A percentile compares a stretch with the other conserved stretches of the same genome.
phyloP scores from a whole-genome alignment of 2,329 filamentous ascomycete genomes.

The Microdochium trichocladiopsis region DNA sequence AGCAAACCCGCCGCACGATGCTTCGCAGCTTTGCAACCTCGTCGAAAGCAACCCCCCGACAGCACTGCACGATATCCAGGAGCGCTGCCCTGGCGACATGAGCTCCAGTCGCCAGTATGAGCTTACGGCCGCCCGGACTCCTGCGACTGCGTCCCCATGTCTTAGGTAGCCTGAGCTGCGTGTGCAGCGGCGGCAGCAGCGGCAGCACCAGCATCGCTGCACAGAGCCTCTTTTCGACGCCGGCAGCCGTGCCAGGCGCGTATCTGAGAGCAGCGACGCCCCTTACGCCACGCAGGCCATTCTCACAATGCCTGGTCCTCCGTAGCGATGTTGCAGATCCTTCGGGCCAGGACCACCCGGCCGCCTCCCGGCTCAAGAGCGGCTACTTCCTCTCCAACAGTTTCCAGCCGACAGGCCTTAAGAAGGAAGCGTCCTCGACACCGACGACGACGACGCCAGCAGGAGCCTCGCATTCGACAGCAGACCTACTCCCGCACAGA shows the following conservation, averaged over 20 bases:
- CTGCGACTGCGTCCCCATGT: slow-evolving; percentile 11
- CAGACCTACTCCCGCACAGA: slow-evolving; percentile 15
- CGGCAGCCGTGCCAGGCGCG: slow-evolving; percentile 2
- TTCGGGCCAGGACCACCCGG: not conserved
- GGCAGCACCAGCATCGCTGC: not conserved
- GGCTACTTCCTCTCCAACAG: slow-evolving; percentile 21
- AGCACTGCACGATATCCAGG: not conserved
- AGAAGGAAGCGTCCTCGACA: slow-evolving; percentile 2
- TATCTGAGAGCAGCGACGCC: slow-evolving; percentile 6
- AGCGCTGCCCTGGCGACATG: slow-evolving; percentile 12
- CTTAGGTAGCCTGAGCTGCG: slow-evolving; percentile 19
- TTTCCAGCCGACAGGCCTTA: slow-evolving; percentile 5
- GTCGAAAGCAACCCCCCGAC: no score
- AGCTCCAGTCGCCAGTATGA: slow-evolving; percentile 20
- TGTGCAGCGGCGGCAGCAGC: slow-evolving; percentile 14
- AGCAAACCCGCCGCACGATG: no score
- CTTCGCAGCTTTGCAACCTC: not conserved
- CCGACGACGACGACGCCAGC: slow-evolving; percentile 2
- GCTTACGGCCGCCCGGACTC: slow-evolving; percentile 18
- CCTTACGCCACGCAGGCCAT: slow-evolving; percentile 5
- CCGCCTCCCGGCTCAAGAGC: slow-evolving; percentile 11
- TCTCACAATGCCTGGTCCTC: slow-evolving; percentile 9
- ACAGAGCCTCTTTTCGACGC: not conserved
- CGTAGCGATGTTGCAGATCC: slow-evolving; percentile 6
- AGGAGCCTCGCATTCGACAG: slow-evolving; percentile 4